These are phyloP conservation scores for Xylariaceae sp. DNA, from an alignment of 2,329 filamentous ascomycete species.

Conservation along the genomic window DNA sequence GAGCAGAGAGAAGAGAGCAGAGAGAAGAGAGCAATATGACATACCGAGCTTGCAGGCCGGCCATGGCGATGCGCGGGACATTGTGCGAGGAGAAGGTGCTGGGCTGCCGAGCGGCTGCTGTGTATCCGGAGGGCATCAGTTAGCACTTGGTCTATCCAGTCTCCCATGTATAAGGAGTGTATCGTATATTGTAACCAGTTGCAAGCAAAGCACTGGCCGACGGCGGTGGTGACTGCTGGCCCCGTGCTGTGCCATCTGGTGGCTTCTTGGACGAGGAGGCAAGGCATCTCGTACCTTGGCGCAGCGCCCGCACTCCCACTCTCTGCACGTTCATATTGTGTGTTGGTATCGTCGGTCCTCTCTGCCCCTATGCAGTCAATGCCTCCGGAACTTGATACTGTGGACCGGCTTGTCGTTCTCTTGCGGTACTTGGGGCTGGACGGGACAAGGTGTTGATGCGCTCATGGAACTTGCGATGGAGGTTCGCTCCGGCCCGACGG, in stretches of 20 bases:
- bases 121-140: not conserved
- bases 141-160: too few species aligned
- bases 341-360: not conserved
- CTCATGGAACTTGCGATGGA: constrained; percentile 13
- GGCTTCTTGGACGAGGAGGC: not conserved
- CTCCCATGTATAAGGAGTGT: too few species aligned
- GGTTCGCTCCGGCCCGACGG: not conserved
- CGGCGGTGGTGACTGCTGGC: too few species aligned
- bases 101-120: constrained; percentile 33
- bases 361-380: not conserved
- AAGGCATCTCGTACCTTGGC: too few species aligned
- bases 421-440: not conserved
- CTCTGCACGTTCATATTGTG: constrained; percentile 47
- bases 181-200: too few species aligned
- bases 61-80: constrained; percentile 38
- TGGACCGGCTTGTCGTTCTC: constrained; percentile 1
- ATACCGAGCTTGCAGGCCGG: constrained; percentile 41
- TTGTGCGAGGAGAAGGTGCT: constrained; percentile 40
- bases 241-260: not conserved
- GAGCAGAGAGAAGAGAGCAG: too few species aligned
- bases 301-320: constrained; percentile 51
- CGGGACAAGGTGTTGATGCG: constrained; percentile 11
- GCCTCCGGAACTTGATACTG: too few species aligned
- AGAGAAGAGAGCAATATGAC: too few species aligned
- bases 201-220: too few species aligned